Percentiles rank a stretch among this genome's conserved stretches.
These are phyloP conservation scores for Luvunga scandens DNA, from an alignment of 345 rosid species.

Conservation along the genomic window DNA sequence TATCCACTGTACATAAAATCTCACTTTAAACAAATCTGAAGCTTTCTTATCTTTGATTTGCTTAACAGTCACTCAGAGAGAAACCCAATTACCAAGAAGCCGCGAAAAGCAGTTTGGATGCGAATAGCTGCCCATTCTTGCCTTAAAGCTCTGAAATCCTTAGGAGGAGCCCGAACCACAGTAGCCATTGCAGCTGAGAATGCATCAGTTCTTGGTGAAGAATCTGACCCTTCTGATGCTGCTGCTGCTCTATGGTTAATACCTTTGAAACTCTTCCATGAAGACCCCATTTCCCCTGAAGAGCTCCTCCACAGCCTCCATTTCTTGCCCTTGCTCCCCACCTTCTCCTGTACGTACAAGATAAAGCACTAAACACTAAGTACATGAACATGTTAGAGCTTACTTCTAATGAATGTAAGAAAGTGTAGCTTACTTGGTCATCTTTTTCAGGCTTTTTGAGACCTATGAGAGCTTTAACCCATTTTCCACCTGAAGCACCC, in stretches of 20 bases:
- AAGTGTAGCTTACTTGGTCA: constrained; percentile 42
- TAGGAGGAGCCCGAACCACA: constrained; percentile 81
- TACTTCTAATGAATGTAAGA: neutral
- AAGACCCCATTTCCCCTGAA: constrained; percentile 54
- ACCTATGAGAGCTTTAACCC: constrained; percentile 82
- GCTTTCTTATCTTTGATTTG: neutral
- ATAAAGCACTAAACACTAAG: neutral
- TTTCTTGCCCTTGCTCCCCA: constrained; percentile 51
- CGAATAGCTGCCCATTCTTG: constrained; percentile 92
- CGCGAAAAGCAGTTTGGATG: constrained; percentile 90
- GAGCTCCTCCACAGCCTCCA: constrained; percentile 87
- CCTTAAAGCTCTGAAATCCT: constrained; percentile 75
- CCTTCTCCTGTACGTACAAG: constrained; percentile 36
- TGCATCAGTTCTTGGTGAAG: constrained; percentile 43
- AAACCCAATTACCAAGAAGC: constrained; percentile 62
- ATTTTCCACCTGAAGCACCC: constrained; percentile 98
- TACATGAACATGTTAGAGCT: neutral
- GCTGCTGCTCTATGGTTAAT: constrained; percentile 44
- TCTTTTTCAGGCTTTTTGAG: constrained; percentile 66
- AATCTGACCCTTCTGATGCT: constrained; percentile 49
- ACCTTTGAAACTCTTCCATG: constrained; percentile 63
- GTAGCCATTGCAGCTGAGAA: constrained; percentile 76
- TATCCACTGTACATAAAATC: neutral
- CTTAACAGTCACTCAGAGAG: constrained; percentile 1
- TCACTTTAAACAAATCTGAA: neutral